phyloP scores from a whole-genome alignment of 768 basidiomycete species.

The Peribolospora baueri region DNA sequence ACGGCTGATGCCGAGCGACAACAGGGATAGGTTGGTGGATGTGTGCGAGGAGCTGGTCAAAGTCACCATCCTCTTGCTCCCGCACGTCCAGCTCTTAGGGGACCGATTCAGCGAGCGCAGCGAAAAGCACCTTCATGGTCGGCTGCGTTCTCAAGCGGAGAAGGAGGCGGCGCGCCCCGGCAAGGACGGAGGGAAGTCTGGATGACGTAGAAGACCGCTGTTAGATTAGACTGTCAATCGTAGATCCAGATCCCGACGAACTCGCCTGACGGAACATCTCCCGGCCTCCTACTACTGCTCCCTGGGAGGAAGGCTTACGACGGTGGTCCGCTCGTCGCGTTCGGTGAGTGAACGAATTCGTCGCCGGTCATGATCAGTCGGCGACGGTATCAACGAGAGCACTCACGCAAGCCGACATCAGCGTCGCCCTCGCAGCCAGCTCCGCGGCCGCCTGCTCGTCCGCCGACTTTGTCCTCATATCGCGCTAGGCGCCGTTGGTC shows the following conservation, averaged over 20 bases:
- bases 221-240: too few relatives aligned
- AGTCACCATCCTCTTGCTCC: constrained; percentile 13
- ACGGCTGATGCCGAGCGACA: constrained; percentile 17
- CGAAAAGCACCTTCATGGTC: constrained; percentile 15
- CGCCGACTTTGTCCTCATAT: constrained; percentile 54
- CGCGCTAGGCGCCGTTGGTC: constrained; percentile 31
- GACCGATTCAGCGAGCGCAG: constrained; percentile 18
- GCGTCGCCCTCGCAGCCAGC: constrained; percentile 25
- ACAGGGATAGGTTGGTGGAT: constrained; percentile 20
- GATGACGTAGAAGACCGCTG: too few relatives aligned
- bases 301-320: constrained; percentile 7
- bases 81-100: constrained; percentile 13
- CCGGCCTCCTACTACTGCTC: constrained; percentile 4
- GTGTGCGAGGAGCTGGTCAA: constrained; percentile 21
- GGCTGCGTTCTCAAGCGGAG: constrained; percentile 18
- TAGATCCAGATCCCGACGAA: too few relatives aligned
- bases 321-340: neutral
- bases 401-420: constrained; percentile 34
- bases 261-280: too few relatives aligned
- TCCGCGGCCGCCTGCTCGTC: constrained; percentile 43
- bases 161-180: constrained; percentile 12
- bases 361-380: constrained; percentile 30
- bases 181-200: neutral
- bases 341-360: constrained; percentile 10
- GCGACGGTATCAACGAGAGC: constrained; percentile 44